Conservation (phyloP, 208 protist genomes). For the Trypanosoma scelopori region DNA sequence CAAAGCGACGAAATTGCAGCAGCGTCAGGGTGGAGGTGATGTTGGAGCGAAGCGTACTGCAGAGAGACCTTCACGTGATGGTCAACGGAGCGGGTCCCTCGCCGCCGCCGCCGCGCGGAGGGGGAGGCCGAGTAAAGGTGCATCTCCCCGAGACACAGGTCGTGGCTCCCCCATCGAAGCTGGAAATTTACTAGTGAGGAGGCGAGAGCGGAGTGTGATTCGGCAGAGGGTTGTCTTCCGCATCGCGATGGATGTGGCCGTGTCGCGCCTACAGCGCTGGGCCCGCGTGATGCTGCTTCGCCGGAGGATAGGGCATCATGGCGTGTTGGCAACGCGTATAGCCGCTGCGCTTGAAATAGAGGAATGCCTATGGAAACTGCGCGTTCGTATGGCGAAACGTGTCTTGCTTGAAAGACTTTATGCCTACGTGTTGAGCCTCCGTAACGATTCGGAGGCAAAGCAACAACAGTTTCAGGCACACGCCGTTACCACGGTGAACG, state of each 20-base stretch:
- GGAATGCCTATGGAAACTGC: constrained; percentile 25
- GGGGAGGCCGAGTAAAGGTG: too few species aligned
- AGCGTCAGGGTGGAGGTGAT: too few species aligned
- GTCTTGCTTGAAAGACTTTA: constrained; percentile 31
- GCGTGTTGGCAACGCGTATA: constrained; percentile 24
- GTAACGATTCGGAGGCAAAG: not conserved
- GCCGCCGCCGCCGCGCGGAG: too few species aligned
- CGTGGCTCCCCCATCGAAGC: not conserved
- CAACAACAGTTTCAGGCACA: not conserved
- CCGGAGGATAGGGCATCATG: constrained; percentile 2
- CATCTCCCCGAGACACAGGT: not conserved
- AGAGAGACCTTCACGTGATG: too few species aligned
- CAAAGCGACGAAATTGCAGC: too few species aligned
- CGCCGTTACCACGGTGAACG: constrained; percentile 13
- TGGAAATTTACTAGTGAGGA: not conserved
- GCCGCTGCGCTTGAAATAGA: constrained; percentile 23
- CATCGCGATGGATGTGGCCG: constrained; percentile 35
- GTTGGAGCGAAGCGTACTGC: too few species aligned
- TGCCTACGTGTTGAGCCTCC: constrained; percentile 13
- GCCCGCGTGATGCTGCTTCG: constrained; percentile 34
- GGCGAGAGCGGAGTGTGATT: not conserved
- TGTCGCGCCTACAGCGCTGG: constrained; percentile 45
- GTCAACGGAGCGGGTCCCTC: too few species aligned
- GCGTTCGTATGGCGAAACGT: constrained; percentile 35
- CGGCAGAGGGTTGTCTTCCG: not conserved